A percentile compares a stretch with the other conserved stretches of the same genome.
These are phyloP conservation scores for Cicer arietinum DNA, from an alignment of 306 rosid genomes.

Conservation along the genomic window DNA sequence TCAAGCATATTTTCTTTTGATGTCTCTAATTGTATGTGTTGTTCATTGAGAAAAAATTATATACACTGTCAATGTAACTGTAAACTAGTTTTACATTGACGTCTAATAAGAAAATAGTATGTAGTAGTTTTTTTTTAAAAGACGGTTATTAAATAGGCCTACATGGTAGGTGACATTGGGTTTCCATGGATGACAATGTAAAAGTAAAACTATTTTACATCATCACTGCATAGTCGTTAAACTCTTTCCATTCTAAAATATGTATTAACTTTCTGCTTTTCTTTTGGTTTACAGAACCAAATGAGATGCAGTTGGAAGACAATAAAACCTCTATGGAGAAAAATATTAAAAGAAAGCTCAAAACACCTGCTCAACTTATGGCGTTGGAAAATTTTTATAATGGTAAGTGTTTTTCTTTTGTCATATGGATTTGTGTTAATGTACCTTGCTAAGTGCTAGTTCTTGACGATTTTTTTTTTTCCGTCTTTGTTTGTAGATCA, in stretches of 20 bases:
- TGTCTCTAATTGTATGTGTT: constrained; percentile 11
- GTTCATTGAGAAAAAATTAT: not conserved
- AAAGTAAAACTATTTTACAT: no score
- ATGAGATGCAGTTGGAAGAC: constrained; percentile 70
- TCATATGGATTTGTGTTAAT: constrained; percentile 20
- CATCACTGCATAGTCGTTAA: no score
- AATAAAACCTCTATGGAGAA: constrained; percentile 68
- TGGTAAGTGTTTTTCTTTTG: constrained; percentile 55
- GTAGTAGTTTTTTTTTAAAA: no score
- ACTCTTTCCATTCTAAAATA: not conserved
- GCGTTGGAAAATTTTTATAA: constrained; percentile 82
- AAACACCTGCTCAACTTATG: constrained; percentile 77
- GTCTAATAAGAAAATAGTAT: no score
- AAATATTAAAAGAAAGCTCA: constrained; percentile 77
- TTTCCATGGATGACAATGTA: no score
- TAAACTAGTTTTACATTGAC: no score
- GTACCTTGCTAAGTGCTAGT: constrained; percentile 21
- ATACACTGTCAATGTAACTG: no score
- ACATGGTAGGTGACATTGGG: no score
- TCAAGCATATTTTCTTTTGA: not conserved
- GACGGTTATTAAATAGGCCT: no score
- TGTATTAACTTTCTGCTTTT: constrained; percentile 33
- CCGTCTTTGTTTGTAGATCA: constrained; percentile 58
- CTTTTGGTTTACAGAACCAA: constrained; percentile 59
- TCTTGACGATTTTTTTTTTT: constrained; percentile 30